phyloP scores from a whole-genome alignment of 176 grass and related monocot genomes.

The Ensete glaucum region DNA sequence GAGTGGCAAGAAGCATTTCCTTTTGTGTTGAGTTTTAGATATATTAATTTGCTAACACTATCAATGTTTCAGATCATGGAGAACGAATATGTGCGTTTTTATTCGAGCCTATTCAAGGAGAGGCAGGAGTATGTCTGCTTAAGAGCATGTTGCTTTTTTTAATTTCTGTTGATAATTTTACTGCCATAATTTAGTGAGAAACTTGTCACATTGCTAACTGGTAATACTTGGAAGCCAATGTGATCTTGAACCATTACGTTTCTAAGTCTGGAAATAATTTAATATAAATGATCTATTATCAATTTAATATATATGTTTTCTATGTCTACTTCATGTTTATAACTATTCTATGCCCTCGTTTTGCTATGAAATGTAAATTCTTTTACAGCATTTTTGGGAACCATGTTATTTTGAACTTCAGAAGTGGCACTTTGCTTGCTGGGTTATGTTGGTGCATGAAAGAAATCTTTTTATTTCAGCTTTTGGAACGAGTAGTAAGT shows the following conservation, averaged over 20 bases:
- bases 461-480: too few relatives aligned
- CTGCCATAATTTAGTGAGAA: not conserved
- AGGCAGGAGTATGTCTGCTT: constrained; percentile 77
- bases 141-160: constrained; percentile 2
- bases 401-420: too few relatives aligned
- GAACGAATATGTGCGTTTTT: constrained; percentile 75
- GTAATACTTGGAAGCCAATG: not conserved
- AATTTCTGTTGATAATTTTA: not conserved
- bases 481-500: too few relatives aligned
- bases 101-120: constrained; percentile 99
- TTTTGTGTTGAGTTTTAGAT: not conserved
- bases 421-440: too few relatives aligned
- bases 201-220: not conserved
- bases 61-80: constrained; percentile 53
- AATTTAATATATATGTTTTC: not conserved
- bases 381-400: too few relatives aligned
- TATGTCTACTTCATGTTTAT: not conserved
- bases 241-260: not conserved
- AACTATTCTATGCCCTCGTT: not conserved
- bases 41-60: not conserved
- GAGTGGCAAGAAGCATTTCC: not conserved
- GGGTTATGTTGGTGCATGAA: too few relatives aligned
- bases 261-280: not conserved
- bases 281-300: not conserved
- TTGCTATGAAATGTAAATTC: too few relatives aligned